Percentiles rank a stretch among this genome's conserved stretches.
Conservation (phyloP, 1,139 yeast species). For the Protomyces inouyei region DNA sequence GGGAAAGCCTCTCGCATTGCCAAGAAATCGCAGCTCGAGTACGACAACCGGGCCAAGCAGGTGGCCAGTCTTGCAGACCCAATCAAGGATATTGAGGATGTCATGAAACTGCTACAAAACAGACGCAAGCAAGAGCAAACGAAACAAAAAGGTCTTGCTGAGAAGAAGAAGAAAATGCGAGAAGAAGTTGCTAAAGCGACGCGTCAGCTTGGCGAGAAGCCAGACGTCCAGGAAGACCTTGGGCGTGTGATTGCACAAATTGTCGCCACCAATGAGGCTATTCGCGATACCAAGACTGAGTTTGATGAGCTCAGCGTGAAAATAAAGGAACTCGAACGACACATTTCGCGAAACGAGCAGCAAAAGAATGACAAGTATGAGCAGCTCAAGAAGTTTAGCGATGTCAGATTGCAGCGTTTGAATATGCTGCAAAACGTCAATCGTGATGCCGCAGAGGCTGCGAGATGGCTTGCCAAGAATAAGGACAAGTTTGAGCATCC, state of each 20-base stretch:
- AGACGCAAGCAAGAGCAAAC: constrained; percentile 12
- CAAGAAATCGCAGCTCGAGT: constrained; percentile 1
- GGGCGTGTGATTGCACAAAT: constrained; percentile 51
- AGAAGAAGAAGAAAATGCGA: constrained; percentile 37
- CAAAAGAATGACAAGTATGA: constrained; percentile 6
- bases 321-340: constrained; percentile 33
- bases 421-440: constrained; percentile 35
- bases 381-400: constrained; percentile 11
- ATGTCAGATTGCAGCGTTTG: constrained; percentile 11
- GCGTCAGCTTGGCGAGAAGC: constrained; percentile 39
- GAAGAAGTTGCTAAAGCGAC: constrained; percentile 35
- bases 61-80: neutral
- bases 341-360: constrained; percentile 6
- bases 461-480: constrained; percentile 42
- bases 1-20: constrained; percentile 11
- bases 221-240: constrained; percentile 49
- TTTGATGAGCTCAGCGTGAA: constrained; percentile 39
- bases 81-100: constrained; percentile 7
- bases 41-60: constrained; percentile 1
- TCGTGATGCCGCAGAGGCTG: constrained; percentile 41
- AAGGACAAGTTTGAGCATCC: constrained; percentile 41
- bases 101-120: neutral
- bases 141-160: constrained; percentile 13
- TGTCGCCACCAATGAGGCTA: constrained; percentile 43
- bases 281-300: constrained; percentile 34